Evolutionary conservation across 2,329 filamentous ascomycete species (phyloP), one percentile per base, ranked within the genome.

Genomic region (Cladosporium sp.): DNA sequence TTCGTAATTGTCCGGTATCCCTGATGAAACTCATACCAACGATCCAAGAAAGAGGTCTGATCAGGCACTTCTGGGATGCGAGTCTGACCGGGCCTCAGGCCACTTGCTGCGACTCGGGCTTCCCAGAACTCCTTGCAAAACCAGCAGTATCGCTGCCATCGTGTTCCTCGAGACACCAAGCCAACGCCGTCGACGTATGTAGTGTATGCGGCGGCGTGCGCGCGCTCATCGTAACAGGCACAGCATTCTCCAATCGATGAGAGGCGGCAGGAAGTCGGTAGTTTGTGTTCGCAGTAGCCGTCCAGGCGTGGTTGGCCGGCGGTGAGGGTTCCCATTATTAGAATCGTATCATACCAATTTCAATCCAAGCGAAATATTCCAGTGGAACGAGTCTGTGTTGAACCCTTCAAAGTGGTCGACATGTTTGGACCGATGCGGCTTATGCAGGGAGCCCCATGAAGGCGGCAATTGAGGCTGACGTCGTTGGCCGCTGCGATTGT

Each of bases 71-170:
- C 62, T 9, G 74, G 74, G 36, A 77, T 71, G 13, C 69, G 65
- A 8, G 74, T 75, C 51, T 75, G 69, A 2, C 62, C 63, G 1
- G 68, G 63, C n/a, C 67, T 59, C 20, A 76, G 59, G 4, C 72
- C 69, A 13, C 70, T 70, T 5, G 66, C 67, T 7, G 64, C 63
- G 15, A 76, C 64, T 15, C 74, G 57, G 47, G 74, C 72, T 43
- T 65, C 67, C 74, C 74, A 77, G 60, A 75, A 77, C 41, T 73
- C 72, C 61, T 73, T 72, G 54, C 74, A 77, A 55, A 71, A 74
- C 73, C 73, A 76, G 55, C 74, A 77, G 52, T 77, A 77, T 49
- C 70, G 62, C 55, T 77, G 71, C 73, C 74, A 76, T 33, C 74
- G 57, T 4, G 68, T 73, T 2, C 73, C 74, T 19, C 72, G 63